Evolutionary conservation across 495 filamentous ascomycete species (phyloP), one percentile per base, ranked within the genome.

Genomic region (Melanomma pulvis-pyrius): DNA sequence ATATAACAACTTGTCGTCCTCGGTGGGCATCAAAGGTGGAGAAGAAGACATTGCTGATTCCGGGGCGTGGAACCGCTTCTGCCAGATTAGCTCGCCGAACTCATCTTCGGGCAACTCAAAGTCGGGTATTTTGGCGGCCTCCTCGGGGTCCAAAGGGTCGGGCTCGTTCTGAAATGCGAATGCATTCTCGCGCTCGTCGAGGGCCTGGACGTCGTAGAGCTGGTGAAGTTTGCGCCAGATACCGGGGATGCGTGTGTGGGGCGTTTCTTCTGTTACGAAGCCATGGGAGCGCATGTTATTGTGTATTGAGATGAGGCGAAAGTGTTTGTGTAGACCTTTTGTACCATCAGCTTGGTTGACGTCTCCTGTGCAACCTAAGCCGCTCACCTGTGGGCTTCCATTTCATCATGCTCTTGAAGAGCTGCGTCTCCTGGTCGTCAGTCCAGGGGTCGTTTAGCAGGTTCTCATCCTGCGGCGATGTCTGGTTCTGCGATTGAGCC

Each of bases 301-400:
- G 17, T 90, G 88, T 32, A 98, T 92, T 2, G 91, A 87, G 61
- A 97, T 87, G 81, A 98, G 93, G 24, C 92, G 91, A 75, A 98
- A 98, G 78, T 98, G 93, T 77, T 96, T 98, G 80, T 98, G 93
- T 81, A 98, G 88, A 53, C 93, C 93, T 97, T 61, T 34, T 17
- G 12, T 29, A 48, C 62, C 25, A 55, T 63, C 55, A 66, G 61
- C 26, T 63, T 29, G 25, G 41, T 34, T 5, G 50, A n/a, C 12
- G 19, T 57, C 47, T 44, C 25, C 3, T 1, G n/a, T 4, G 19
- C 26, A 28, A 21, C 26, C 32, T 22, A 51, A 24, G 49, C 21
- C 21, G 19, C 57, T 13, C 73, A 93, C 93, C 94, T 65, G 93
- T 92, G 44, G 94, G 94, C 74, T 98, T 98, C 88, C 92, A 96